phyloP scores from a whole-genome alignment of 805 yeast genomes.

The Soucietia sequanensis region DNA sequence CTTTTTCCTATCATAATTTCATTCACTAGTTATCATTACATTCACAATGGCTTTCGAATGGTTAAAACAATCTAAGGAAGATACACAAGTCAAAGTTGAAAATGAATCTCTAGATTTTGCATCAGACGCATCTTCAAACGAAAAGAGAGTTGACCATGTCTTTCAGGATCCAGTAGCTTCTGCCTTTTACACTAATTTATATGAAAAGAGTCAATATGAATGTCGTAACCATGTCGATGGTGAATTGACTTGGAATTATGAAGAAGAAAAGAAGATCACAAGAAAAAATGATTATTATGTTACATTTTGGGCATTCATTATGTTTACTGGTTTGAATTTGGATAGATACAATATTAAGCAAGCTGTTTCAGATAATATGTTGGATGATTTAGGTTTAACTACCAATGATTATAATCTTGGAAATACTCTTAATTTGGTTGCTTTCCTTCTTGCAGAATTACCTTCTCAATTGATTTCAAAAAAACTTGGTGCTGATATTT shows the following conservation, averaged over 20 bases:
- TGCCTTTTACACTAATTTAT: constrained; percentile 26
- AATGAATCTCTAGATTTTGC: constrained; percentile 1
- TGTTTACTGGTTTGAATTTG: constrained; percentile 21
- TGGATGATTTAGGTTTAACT: constrained; percentile 31
- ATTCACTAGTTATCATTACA: too few relatives aligned
- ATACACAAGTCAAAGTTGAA: background rate
- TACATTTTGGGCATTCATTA: constrained; percentile 19
- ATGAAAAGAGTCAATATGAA: constrained; percentile 32
- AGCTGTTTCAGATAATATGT: constrained; percentile 22
- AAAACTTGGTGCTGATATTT: constrained; percentile 57
- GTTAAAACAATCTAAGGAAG: background rate
- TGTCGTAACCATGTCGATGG: constrained; percentile 35
- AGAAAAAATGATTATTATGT: constrained; percentile 18
- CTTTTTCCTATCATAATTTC: too few relatives aligned
- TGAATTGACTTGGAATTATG: constrained; percentile 29
- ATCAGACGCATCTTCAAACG: constrained; percentile 2
- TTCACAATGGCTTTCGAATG: background rate
- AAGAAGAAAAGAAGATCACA: constrained; percentile 26
- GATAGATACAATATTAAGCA: constrained; percentile 22
- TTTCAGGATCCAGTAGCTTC: constrained; percentile 37
- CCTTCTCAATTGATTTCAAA: constrained; percentile 66
- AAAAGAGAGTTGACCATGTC: constrained; percentile 9
- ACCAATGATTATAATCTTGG: constrained; percentile 41
- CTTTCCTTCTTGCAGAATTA: constrained; percentile 42
- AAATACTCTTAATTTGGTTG: constrained; percentile 38